Evolutionary conservation across 129 eudicot species (phyloP).

Genomic region (Artemisia tridentata): DNA sequence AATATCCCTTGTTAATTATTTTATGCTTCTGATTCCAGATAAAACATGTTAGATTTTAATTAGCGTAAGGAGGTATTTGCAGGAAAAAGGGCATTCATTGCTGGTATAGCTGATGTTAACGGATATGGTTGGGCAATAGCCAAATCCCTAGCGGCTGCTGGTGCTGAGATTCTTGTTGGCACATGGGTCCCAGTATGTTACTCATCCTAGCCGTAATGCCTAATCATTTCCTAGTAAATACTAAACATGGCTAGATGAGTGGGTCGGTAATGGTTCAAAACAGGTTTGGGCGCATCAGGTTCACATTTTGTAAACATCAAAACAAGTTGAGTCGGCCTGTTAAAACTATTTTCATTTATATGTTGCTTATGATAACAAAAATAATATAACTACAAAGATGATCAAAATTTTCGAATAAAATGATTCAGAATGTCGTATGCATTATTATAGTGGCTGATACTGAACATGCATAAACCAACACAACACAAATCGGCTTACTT

Average conservation of each 20-base stretch:
- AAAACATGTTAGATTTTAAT: no score
- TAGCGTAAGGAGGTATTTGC: conserved; percentile 22
- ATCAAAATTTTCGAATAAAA: not conserved
- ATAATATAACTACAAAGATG: not conserved
- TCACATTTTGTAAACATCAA: no score
- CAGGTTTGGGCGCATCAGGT: no score
- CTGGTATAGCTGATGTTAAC: conserved; percentile 92
- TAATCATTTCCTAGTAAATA: no score
- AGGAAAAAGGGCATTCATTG: conserved; percentile 92
- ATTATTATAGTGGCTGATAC: not conserved
- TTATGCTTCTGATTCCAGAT: no score
- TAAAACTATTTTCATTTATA: no score
- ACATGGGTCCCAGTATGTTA: conserved; percentile 70
- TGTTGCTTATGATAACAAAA: not conserved
- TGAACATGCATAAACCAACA: no score
- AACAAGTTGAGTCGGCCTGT: no score
- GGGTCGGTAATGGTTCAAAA: no score
- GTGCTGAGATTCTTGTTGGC: conserved; percentile 91
- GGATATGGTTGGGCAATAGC: conserved; percentile 99
- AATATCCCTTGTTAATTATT: no score
- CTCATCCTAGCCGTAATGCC: not conserved
- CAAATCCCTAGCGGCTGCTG: conserved; percentile 92
- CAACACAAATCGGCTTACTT: not conserved
- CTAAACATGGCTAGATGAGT: no score
- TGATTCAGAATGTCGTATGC: not conserved